Percentiles rank a stretch among this genome's conserved stretches.
phyloP scores from a whole-genome alignment of 2,329 filamentous ascomycete genomes.

The Leptographium radiaticola region DNA sequence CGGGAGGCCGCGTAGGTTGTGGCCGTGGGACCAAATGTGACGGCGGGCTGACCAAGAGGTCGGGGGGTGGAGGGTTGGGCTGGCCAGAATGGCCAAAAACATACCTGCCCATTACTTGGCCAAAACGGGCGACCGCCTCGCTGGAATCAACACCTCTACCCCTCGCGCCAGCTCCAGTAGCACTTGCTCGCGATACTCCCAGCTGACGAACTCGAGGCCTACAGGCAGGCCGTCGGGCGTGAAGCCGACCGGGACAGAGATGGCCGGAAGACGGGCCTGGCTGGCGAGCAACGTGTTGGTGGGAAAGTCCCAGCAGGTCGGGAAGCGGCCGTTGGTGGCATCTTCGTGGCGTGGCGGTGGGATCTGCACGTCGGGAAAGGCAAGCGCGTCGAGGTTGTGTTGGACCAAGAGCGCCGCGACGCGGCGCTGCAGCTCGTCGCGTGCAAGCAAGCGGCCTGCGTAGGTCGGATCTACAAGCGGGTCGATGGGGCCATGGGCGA shows the following conservation, averaged over 20 bases:
- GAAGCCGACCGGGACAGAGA: constrained; percentile 21
- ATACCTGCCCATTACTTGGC: no score
- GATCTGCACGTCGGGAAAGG: constrained; percentile 20
- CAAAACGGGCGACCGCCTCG: background rate
- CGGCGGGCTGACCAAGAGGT: no score
- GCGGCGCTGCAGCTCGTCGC: background rate
- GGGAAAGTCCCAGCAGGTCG: constrained; percentile 13
- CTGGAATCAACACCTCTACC: background rate
- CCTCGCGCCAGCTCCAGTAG: background rate
- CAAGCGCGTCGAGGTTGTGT: constrained; percentile 12
- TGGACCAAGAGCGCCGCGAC: background rate
- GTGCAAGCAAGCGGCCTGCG: background rate
- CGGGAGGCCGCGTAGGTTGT: no score
- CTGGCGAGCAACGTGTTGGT: constrained; percentile 23
- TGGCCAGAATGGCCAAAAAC: no score
- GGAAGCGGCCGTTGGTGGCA: constrained; percentile 16
- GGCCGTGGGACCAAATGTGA: no score
- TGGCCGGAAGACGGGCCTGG: constrained; percentile 18
- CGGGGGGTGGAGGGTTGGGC: no score
- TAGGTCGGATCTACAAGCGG: background rate
- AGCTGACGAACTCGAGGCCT: constrained; percentile 14
- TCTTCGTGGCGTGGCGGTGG: constrained; percentile 20
- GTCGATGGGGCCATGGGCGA: background rate
- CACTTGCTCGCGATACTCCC: background rate
- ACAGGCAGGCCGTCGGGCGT: constrained; percentile 17